Base-by-base conservation (phyloP, 1,284 basidiomycete genomes). In the Cutaneotrichosporon dermatis region DNA sequence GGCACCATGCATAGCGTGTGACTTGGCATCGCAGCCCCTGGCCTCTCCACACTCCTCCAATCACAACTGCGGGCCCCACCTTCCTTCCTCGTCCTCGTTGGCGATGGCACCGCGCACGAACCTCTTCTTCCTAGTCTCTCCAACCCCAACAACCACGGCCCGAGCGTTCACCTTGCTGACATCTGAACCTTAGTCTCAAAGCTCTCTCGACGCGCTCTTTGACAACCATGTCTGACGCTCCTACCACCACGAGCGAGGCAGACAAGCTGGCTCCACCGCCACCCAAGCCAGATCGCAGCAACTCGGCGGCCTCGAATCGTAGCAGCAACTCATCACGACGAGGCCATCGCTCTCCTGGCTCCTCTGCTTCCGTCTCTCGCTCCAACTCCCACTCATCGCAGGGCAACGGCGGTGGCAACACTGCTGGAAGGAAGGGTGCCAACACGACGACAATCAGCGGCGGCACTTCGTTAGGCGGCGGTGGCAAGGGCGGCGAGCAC, bases 391-490 rank as follows among this genome's bases (percentile, higher is more conserved):
- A 70, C 57, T 69, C 71, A 45, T 69, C 69, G 2, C 54, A 55
- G 25, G 62, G 49, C 40, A 48, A 41, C 16, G 51, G 51, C 34
- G 39, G 39, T 12, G 39, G 39, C 33, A 33, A 16, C 66, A 63
- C 49, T 64, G 58, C 56, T 61, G 64, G 57, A 68, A 65, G 58
- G 9, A 69, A 64, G 50, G 65, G 62, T 37, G 67, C 69, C 40
- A 67, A 68, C 36, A 74, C 73, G 5, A 74, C 70, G 12, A 74
- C 73, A 6, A 71, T 76, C 40, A 71, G 69, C 45, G 73, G 72
- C 12, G 74, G 73, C 6, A 69, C 66, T 6, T 69, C 65, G 49
- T 66, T 75, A 12, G 70, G 70, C 39, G 57, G 60, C 4, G 62
- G 59, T 4, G 66, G 62, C 36, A 57, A 53, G 25, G 36, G 40